Conservation (phyloP, 495 filamentous ascomycete genomes). For the Xylaria grammica region DNA sequence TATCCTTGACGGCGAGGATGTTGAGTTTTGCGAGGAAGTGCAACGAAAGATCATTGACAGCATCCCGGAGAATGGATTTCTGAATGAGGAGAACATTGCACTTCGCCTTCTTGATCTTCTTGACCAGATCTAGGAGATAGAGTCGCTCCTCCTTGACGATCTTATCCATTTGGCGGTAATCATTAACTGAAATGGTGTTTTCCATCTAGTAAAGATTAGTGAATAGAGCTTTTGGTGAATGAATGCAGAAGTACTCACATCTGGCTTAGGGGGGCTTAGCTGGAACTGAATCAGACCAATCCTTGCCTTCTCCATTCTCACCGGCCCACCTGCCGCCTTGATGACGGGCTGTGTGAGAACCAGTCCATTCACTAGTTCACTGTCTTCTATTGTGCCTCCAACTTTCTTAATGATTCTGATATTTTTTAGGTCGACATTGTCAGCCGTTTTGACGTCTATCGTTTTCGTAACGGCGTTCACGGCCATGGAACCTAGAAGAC, state of each 20-base stretch:
- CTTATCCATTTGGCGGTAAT: constrained; percentile 99
- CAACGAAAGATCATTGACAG: constrained; percentile 94
- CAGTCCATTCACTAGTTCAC: constrained; percentile 93
- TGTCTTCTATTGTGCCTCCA: constrained; percentile 97
- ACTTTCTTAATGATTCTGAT: constrained; percentile 98
- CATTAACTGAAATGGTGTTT: constrained; percentile 97
- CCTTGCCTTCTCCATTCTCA: constrained; percentile 93
- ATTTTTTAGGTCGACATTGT: constrained; percentile 95
- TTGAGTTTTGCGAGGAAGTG: constrained; percentile 98
- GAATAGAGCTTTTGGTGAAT: neutral
- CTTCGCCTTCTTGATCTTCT: constrained; percentile 99
- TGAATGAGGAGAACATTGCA: constrained; percentile 99
- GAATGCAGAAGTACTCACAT: constrained; percentile 61
- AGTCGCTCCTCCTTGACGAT: constrained; percentile 98
- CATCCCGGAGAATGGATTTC: constrained; percentile 96
- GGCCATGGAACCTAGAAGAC: constrained; percentile 90
- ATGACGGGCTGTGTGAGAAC: constrained; percentile 91
- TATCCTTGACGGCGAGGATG: constrained; percentile 94
- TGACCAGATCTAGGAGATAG: constrained; percentile 97
- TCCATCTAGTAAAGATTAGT: constrained; percentile 72
- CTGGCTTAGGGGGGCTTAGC: constrained; percentile 95
- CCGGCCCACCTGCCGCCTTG: constrained; percentile 90
- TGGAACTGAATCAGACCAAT: constrained; percentile 99
- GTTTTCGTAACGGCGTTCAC: constrained; percentile 95
- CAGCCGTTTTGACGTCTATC: constrained; percentile 91